A percentile compares a stretch with the other conserved stretches of the same genome.
Evolutionary conservation across 2,329 filamentous ascomycete genomes (phyloP).

Genomic region (Phyllachora maydis): DNA sequence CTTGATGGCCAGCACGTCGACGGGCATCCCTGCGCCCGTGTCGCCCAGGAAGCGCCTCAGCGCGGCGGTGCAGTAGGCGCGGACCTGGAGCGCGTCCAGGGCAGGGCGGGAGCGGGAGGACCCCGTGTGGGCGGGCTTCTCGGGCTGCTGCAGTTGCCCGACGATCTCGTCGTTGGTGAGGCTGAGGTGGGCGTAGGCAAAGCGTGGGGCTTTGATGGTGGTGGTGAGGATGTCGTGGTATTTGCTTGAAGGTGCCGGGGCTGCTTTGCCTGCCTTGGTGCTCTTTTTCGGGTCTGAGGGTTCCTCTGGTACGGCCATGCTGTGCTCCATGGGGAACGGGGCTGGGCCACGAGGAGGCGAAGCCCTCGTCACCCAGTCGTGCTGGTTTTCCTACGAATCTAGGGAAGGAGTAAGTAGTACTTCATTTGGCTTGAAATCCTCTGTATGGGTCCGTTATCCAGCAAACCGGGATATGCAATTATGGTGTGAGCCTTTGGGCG

Average conservation of each 20-base stretch:
- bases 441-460: too few species aligned
- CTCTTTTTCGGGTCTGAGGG: constrained; percentile 1
- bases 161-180: constrained; percentile 4
- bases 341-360: too few species aligned
- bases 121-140: too few species aligned
- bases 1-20: constrained; percentile 49
- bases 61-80: constrained; percentile 40
- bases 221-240: constrained; percentile 26
- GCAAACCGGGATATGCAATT: too few species aligned
- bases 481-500: too few species aligned
- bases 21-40: constrained; percentile 41
- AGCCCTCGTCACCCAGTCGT: too few species aligned
- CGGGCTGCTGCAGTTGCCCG: too few species aligned
- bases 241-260: too few species aligned
- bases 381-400: too few species aligned
- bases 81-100: constrained; percentile 41
- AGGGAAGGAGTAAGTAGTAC: too few species aligned
- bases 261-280: constrained; percentile 4
- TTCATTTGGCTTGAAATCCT: too few species aligned
- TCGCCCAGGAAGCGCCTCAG: constrained; percentile 50
- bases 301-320: too few species aligned
- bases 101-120: constrained; percentile 3
- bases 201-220: constrained; percentile 28
- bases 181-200: constrained; percentile 32
- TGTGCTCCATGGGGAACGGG: constrained; percentile 12